Percentiles rank a stretch among this genome's conserved stretches.
Conservation (phyloP, 2,329 filamentous ascomycete genomes). For the Xylaria sp. region DNA sequence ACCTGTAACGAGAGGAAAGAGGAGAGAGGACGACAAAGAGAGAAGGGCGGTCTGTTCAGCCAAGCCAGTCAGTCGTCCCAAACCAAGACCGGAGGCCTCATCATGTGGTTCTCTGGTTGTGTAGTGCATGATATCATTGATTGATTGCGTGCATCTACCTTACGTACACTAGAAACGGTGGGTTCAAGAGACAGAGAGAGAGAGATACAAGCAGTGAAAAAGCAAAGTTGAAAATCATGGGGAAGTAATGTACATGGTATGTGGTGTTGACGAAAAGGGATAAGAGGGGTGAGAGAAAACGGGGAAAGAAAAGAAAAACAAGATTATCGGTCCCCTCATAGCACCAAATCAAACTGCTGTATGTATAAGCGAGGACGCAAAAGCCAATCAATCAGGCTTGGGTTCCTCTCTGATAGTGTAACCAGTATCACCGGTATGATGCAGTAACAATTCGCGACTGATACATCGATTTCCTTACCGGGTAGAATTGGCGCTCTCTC, state of each 20-base stretch:
- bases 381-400: constrained; percentile 8
- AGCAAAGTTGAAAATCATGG: constrained; percentile 16
- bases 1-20: neutral
- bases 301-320: constrained; percentile 11
- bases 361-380: neutral
- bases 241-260: constrained; percentile 6
- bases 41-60: constrained; percentile 33
- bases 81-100: constrained; percentile 32
- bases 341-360: constrained; percentile 1
- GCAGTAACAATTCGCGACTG: neutral
- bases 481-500: neutral
- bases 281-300: neutral
- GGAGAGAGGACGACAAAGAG: neutral
- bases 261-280: constrained; percentile 4
- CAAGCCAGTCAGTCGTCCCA: neutral
- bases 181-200: neutral
- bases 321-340: neutral
- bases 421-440: too few relatives aligned
- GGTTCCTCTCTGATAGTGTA: neutral
- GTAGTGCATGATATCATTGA: constrained; percentile 26
- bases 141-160: neutral
- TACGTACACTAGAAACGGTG: neutral
- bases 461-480: neutral
- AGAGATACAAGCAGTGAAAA: neutral
- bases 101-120: constrained; percentile 18